Conservation (phyloP, 169 alveolate species). For the Babesia gibsoni region DNA sequence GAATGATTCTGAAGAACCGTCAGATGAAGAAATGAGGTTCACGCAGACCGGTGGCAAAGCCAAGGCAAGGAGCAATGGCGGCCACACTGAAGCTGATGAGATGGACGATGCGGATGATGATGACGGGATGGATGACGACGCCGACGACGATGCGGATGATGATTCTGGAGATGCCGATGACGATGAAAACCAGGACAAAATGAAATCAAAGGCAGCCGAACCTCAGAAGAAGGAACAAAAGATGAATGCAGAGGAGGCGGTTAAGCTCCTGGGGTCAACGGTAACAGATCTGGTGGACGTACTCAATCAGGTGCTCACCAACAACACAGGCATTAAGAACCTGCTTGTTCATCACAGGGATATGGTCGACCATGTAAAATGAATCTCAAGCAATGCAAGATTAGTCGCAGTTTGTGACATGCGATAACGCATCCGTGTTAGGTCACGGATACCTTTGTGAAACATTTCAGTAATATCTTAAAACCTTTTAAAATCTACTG, state of each 20-base stretch:
- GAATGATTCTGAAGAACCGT: background rate
- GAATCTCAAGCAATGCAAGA: background rate
- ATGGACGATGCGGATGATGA: conserved; percentile 5
- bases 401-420: background rate
- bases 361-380: background rate
- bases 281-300: conserved; percentile 25
- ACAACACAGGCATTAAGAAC: conserved; percentile 41
- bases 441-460: too few species aligned
- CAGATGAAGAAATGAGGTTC: background rate
- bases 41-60: conserved; percentile 17
- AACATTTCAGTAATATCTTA: too few species aligned
- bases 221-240: background rate
- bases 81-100: conserved; percentile 15
- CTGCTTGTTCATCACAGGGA: conserved; percentile 16
- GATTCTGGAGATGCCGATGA: conserved; percentile 2
- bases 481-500: too few species aligned
- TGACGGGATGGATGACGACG: conserved; percentile 9
- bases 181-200: background rate
- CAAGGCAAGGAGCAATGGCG: conserved; percentile 6
- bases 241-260: conserved; percentile 9
- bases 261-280: background rate
- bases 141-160: background rate
- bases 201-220: background rate
- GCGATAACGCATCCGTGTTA: background rate
- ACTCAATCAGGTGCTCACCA: conserved; percentile 30